Evolutionary conservation across 176 grass and related monocot genomes (phyloP), one percentile per base, ranked within the genome.

Genomic region (Oryza australiensis): DNA sequence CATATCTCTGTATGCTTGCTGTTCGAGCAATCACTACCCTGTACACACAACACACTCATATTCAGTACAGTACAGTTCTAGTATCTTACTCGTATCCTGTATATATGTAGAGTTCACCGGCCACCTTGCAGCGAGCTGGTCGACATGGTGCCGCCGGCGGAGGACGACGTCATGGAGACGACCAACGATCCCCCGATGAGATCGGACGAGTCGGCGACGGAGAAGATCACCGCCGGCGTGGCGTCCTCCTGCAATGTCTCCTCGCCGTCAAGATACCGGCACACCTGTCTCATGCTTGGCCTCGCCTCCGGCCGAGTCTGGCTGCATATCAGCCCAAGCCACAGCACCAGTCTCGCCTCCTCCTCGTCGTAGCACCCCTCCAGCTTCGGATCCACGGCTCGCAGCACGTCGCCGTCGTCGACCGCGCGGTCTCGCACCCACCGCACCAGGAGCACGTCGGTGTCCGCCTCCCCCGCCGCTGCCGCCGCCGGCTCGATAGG

Each of bases 201-300:
- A 37, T 65, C 64, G 0, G 4, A 6, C n/a, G 85, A 75, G 62
- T 74, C 64, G 8, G 63, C 15, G 33, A 81, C 76, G 4, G 83
- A 62, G 62, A 84, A 91, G 15, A 88, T 72, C 40, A 78, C 77
- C 53, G 46, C 77, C 9, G 73, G 51, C 18, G 51, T 22, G 1
- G 15, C 24, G 40, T 78, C 71, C 74, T 78, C 82, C 4, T 33
- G 51, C 26, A 88, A 42, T 22, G 14, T 23, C 76, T 92, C 86
- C 41, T 80, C 66, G 30, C 73, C 67, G 72, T 80, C 23, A 62
- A 88, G 86, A 15, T 75, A 86, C 46, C 18, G 57, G 26, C 64
- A 82, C 20, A 86, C 90, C 60, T 86, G 83, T 27, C 68, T 86
- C 60, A 88, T 88, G 26, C 72, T 78, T 4, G 90, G 90, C 82